Evolutionary conservation across 768 basidiomycete genomes (phyloP), one percentile per base, ranked within the genome.

Genomic region (Lactarius tabidus): DNA sequence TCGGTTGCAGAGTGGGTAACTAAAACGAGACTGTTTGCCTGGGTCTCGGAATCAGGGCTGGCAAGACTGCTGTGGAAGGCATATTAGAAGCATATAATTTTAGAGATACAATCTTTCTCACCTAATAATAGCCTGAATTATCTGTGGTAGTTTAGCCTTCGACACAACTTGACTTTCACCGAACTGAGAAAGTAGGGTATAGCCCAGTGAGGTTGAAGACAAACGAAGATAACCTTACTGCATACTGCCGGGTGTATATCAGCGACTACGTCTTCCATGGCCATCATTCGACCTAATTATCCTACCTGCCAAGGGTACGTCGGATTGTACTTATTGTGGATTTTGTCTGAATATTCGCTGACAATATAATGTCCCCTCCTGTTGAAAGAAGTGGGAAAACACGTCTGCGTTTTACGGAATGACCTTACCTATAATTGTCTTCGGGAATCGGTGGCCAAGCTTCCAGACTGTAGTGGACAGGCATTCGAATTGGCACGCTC

Each of bases 401-500:
- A 36, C 54, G n/a, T 18, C 29, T n/a, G 33, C 17, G 23, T 63
- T 17, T 20, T 36, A 33, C 14, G 29, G 57, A 20, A 29, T 48
- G 41, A 36, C 23, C 51, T 31, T 57, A 90, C 90, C 91, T 82
- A 74, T 92, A 93, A 70, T 93, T 91, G 28, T 79, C 78, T 61
- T 87, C 86, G 2, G 91, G 90, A 35, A 81, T 76, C 33, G 91
- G 91, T 6, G 91, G 91, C 91, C 91, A 93, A 67, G 84, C 82
- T 4, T 84, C 84, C 10, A 80, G 77, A 10, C 89, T 91, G 73
- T 45, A 64, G 73, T 45, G 64, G 39, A 10, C 35, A 15, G 31
- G 28, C 17, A 29, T 45, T 58, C 48, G 20, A 15, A 14, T 53
- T 35, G 10, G 59, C 26, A 35, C 26, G 53, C 38, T 62, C 28